phyloP scores from a whole-genome alignment of 2,329 filamentous ascomycete species.

The Ustilaginoidea virens region DNA sequence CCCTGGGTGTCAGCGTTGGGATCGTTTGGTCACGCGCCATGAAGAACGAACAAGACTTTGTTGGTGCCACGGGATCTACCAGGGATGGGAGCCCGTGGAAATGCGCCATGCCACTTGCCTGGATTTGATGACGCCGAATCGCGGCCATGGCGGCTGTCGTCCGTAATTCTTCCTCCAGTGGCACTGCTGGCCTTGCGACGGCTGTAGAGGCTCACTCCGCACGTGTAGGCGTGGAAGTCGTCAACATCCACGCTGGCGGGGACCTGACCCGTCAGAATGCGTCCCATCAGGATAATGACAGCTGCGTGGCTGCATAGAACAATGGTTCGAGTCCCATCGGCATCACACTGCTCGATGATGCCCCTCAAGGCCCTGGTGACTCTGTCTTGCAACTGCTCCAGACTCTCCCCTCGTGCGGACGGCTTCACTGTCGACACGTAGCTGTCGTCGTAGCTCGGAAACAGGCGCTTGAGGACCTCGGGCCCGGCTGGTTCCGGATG shows the following conservation, averaged over 20 bases:
- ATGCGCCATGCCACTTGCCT: too few relatives aligned
- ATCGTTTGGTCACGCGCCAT: too few relatives aligned
- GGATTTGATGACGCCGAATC: not conserved
- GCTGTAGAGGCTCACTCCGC: constrained; percentile 55
- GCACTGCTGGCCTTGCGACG: constrained; percentile 10
- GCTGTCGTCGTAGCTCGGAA: constrained; percentile 42
- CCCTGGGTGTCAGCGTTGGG: too few relatives aligned
- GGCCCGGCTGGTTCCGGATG: constrained; percentile 65
- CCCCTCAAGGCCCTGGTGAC: constrained; percentile 53
- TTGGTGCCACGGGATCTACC: too few relatives aligned
- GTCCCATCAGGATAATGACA: constrained; percentile 70
- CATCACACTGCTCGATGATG: constrained; percentile 60
- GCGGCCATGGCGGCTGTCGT: constrained; percentile 3
- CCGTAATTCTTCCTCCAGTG: not conserved
- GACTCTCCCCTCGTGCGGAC: constrained; percentile 58
- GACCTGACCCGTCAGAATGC: constrained; percentile 64
- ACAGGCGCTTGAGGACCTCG: constrained; percentile 46
- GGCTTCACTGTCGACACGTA: constrained; percentile 54
- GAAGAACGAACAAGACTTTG: too few relatives aligned
- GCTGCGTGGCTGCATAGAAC: constrained; percentile 85
- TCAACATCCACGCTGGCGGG: constrained; percentile 56
- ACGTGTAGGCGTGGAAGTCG: constrained; percentile 78
- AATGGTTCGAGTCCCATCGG: constrained; percentile 51
- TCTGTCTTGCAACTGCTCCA: constrained; percentile 66
- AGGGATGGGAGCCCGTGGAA: too few relatives aligned